Conservation (phyloP, 805 yeast genomes). For the Scheffersomyces amazonensis region DNA sequence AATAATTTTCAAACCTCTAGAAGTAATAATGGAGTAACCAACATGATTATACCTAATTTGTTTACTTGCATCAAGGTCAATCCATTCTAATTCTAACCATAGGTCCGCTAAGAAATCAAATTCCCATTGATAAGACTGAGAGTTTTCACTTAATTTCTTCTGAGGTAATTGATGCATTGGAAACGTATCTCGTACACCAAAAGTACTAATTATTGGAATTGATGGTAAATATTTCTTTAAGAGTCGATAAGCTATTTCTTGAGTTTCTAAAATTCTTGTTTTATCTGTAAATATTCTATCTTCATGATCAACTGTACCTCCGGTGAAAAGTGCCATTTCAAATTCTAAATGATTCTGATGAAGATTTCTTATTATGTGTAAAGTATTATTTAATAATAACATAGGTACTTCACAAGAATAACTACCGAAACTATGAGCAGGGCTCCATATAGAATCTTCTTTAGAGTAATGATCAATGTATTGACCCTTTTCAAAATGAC, state of each 20-base stretch:
- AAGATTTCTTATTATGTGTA: constrained; percentile 25
- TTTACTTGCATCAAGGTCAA: constrained; percentile 25
- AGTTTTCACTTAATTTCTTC: constrained; percentile 23
- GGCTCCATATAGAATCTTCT: constrained; percentile 24
- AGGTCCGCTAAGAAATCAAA: constrained; percentile 34
- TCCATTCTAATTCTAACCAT: constrained; percentile 38
- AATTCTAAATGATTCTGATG: constrained; percentile 33
- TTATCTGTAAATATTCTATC: constrained; percentile 72
- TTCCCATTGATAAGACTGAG: constrained; percentile 35
- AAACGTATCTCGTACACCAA: constrained; percentile 73
- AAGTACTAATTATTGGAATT: constrained; percentile 57
- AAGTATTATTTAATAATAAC: constrained; percentile 54
- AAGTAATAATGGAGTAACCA: constrained; percentile 57
- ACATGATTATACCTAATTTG: constrained; percentile 49
- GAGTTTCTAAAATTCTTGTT: constrained; percentile 60
- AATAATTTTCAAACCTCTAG: constrained; percentile 56
- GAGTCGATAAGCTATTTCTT: constrained; percentile 70
- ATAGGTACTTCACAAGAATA: constrained; percentile 69
- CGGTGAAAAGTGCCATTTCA: constrained; percentile 68
- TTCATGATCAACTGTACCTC: constrained; percentile 71
- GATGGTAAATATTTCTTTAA: constrained; percentile 51
- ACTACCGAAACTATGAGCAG: constrained; percentile 61
- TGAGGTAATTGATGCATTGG: constrained; percentile 73
- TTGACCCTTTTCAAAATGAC: constrained; percentile 12
- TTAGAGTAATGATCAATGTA: constrained; percentile 9